Evolutionary conservation across 2,329 filamentous ascomycete species (phyloP).

Genomic region (Pestalotiopsis sp.): DNA sequence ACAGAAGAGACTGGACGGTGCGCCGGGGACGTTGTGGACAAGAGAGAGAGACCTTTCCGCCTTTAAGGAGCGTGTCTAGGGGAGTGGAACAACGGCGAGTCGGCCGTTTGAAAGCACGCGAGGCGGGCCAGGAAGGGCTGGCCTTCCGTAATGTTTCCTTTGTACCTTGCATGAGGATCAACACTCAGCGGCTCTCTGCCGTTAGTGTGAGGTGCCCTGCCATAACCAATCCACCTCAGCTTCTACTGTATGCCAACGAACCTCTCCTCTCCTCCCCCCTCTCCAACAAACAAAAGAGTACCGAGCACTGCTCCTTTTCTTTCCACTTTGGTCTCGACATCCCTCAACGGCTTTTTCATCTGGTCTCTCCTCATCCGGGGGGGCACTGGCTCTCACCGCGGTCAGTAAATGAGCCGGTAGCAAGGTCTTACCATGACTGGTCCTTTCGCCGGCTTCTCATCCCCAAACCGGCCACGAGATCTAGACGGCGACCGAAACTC

Average conservation of each 20-base stretch:
- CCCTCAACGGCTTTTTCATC: neutral
- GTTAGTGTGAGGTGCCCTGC: neutral
- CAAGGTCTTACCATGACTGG: neutral
- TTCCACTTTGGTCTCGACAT: neutral
- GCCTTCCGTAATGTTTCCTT: neutral
- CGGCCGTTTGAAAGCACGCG: slow-evolving; percentile 2
- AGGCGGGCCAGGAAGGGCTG: neutral
- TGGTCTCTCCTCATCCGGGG: neutral
- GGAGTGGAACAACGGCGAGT: neutral
- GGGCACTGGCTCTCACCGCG: neutral
- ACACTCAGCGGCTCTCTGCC: neutral
- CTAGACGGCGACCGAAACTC: neutral
- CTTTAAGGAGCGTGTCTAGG: neutral
- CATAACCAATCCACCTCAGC: neutral
- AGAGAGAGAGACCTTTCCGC: neutral
- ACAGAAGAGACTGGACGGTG: neutral
- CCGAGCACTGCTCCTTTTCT: neutral
- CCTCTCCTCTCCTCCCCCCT: neutral
- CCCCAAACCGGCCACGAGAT: neutral
- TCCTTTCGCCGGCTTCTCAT: neutral
- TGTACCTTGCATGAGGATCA: slow-evolving; percentile 10
- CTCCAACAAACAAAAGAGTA: neutral
- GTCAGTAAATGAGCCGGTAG: neutral
- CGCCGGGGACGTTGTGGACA: no score
- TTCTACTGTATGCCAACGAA: neutral